phyloP scores from a whole-genome alignment of 371 early-diverging fungal species.

The Mucor velutinosus region DNA sequence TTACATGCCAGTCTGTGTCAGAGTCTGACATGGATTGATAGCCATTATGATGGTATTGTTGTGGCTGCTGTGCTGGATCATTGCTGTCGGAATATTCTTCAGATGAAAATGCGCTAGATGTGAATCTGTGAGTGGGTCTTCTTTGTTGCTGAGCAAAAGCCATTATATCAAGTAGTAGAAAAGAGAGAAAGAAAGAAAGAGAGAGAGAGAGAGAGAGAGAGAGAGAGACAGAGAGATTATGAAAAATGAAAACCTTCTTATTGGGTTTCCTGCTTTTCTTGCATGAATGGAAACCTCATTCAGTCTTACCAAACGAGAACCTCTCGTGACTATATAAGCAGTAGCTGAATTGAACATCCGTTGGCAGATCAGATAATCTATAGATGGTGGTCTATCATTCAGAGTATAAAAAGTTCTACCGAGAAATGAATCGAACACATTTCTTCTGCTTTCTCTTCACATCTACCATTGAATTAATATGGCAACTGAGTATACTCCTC shows the following conservation, averaged over 20 bases:
- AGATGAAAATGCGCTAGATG: slow-evolving; percentile 6
- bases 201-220: not conserved
- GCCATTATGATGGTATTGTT: slow-evolving; percentile 7
- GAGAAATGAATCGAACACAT: not conserved
- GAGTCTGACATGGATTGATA: slow-evolving; percentile 31
- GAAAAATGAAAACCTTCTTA: not conserved
- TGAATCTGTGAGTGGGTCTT: slow-evolving; percentile 25
- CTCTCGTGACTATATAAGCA: not conserved
- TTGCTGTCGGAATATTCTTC: slow-evolving; percentile 17
- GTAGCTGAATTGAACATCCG: not conserved
- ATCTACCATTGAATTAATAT: not conserved
- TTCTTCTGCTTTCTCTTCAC: slow-evolving; percentile 8
- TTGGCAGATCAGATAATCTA: not conserved
- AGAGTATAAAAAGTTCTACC: slow-evolving; percentile 2
- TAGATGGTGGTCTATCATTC: not conserved
- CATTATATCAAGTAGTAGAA: slow-evolving; percentile 22
- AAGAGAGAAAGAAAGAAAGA: slow-evolving; percentile 7
- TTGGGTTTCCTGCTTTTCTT: not conserved
- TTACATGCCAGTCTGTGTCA: slow-evolving; percentile 54
- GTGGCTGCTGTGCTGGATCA: not conserved
- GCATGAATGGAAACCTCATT: not conserved
- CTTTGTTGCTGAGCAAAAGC: slow-evolving; percentile 51
- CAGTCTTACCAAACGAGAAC: not conserved
- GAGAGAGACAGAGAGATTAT: not conserved
- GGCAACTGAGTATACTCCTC: slow-evolving; percentile 14